Evolutionary conservation across 2,329 filamentous ascomycete genomes (phyloP).

Genomic region (Cladosporium phlei): DNA sequence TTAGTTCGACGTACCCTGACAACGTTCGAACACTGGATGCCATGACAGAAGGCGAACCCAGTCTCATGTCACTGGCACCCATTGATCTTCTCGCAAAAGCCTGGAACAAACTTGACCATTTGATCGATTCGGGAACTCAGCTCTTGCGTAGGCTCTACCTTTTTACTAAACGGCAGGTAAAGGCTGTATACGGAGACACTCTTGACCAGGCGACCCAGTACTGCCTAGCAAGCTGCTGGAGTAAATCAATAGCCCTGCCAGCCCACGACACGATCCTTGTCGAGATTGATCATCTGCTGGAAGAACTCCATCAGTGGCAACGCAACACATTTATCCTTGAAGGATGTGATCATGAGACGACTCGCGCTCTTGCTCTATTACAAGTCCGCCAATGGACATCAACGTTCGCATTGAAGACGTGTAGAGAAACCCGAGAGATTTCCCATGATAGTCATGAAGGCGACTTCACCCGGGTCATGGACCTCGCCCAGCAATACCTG

Average conservation of each 20-base stretch:
- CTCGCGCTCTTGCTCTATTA: background rate
- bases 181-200: background rate
- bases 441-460: background rate
- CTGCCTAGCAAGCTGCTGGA: conserved; percentile 2
- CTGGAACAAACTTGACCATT: background rate
- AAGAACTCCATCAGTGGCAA: background rate
- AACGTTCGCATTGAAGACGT: conserved; percentile 1
- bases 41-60: too few relatives aligned
- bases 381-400: conserved; percentile 8
- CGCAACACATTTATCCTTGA: background rate
- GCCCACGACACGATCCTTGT: background rate
- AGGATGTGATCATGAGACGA: background rate
- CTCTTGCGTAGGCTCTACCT: background rate
- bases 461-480: conserved; percentile 1
- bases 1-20: background rate
- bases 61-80: background rate
- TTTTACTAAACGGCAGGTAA: background rate
- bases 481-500: background rate
- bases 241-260: background rate
- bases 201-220: background rate
- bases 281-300: background rate
- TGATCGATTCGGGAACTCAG: background rate
- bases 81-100: background rate
- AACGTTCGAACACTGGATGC: background rate
- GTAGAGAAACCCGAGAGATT: background rate